These are phyloP conservation scores for Mycena amicta DNA, from an alignment of 768 basidiomycete species.

Conservation along the genomic window DNA sequence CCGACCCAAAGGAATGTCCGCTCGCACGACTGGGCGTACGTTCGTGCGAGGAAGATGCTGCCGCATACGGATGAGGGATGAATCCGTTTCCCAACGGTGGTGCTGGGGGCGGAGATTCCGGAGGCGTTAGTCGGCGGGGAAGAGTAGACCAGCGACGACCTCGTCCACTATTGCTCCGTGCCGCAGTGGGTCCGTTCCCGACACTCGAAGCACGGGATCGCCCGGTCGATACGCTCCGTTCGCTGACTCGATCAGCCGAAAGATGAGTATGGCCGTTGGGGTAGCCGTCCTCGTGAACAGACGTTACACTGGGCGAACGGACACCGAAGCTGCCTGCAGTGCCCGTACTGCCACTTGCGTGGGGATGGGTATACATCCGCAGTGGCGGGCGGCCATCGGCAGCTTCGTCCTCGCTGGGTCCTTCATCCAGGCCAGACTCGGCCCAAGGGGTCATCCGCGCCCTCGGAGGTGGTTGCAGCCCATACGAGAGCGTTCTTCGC, in stretches of 20 bases:
- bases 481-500: constrained; percentile 7
- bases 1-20: constrained; percentile 10
- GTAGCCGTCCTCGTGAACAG: constrained; percentile 14
- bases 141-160: constrained; percentile 21
- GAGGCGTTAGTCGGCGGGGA: constrained; percentile 16
- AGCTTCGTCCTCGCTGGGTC: constrained; percentile 1
- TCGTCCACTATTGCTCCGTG: neutral
- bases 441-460: constrained; percentile 43
- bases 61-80: constrained; percentile 23
- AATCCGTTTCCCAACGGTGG: neutral
- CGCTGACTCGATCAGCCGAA: neutral
- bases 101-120: constrained; percentile 11
- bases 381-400: constrained; percentile 8
- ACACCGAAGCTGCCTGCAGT: constrained; percentile 21
- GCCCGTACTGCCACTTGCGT: constrained; percentile 24
- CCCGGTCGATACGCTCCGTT: constrained; percentile 13
- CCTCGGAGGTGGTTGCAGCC: constrained; percentile 51
- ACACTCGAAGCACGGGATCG: constrained; percentile 17
- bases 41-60: constrained; percentile 4
- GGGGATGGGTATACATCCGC: constrained; percentile 23
- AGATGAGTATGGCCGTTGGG: neutral
- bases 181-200: neutral
- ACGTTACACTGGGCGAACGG: constrained; percentile 2
- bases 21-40: constrained; percentile 13
- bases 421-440: constrained; percentile 22